A percentile compares a stretch with the other conserved stretches of the same genome.
Conservation (phyloP, 306 rosid species). For the Pachyrhizus erosus region DNA sequence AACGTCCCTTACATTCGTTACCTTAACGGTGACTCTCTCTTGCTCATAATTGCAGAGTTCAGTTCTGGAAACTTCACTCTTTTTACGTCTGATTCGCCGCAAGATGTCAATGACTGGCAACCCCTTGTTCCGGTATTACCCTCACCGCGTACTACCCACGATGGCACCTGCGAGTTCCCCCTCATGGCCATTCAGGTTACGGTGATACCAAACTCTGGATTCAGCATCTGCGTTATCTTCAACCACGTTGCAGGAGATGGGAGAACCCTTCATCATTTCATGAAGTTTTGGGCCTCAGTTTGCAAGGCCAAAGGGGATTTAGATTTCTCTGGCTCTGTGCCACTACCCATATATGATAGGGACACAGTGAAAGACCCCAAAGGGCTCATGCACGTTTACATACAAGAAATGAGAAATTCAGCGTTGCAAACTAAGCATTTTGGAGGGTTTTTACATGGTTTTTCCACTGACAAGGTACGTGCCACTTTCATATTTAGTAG, state of each 20-base stretch:
- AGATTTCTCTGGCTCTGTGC: not conserved
- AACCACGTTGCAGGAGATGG: not conserved
- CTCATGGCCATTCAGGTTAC: slow-evolving; percentile 36
- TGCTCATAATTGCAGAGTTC: slow-evolving; percentile 1
- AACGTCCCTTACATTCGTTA: not conserved
- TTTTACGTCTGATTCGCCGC: not conserved
- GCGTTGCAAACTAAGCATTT: not conserved
- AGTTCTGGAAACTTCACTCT: not conserved
- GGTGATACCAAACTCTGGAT: not conserved
- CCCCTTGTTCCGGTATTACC: not conserved
- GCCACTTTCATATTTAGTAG: not conserved
- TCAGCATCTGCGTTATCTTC: not conserved
- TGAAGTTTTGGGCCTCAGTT: slow-evolving; percentile 17
- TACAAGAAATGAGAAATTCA: not conserved
- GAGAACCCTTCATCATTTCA: slow-evolving; percentile 8
- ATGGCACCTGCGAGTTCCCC: not conserved
- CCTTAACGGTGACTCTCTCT: not conserved
- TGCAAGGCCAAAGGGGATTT: slow-evolving; percentile 12
- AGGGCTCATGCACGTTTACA: not conserved
- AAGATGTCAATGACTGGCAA: not conserved
- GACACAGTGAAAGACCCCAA: not conserved
- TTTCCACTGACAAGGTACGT: not conserved
- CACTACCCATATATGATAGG: not conserved
- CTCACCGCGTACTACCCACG: fast-evolving
- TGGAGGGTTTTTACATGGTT: too few relatives aligned